A percentile compares a stretch with the other conserved stretches of the same genome.
These are phyloP conservation scores for Hanseniaspora meyeri DNA, from an alignment of 805 yeast species.

Conservation along the genomic window DNA sequence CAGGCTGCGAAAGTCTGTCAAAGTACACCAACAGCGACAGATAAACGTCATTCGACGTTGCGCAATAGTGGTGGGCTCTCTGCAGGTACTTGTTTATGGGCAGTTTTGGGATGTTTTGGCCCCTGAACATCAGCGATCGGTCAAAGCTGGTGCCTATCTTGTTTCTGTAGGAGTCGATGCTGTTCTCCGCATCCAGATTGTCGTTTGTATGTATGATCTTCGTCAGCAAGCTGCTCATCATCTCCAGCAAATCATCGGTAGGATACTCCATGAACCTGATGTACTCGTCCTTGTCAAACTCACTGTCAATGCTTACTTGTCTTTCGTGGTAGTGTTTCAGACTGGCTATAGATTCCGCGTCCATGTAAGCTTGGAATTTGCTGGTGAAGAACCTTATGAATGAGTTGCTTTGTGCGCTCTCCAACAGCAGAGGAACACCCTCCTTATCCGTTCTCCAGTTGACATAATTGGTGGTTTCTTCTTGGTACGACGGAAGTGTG, in stretches of 20 bases:
- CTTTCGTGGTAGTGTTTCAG: constrained; percentile 8
- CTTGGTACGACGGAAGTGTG: not conserved
- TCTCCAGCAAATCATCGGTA: constrained; percentile 62
- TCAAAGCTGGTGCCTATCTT: constrained; percentile 29
- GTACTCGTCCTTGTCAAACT: constrained; percentile 13
- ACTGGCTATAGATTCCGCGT: not conserved
- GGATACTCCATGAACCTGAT: constrained; percentile 42
- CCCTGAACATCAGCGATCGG: constrained; percentile 76
- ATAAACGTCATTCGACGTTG: constrained; percentile 96
- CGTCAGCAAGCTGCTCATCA: constrained; percentile 76
- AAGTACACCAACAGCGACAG: constrained; percentile 80
- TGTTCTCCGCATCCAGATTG: constrained; percentile 38
- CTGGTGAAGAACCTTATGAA: not conserved
- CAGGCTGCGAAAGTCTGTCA: constrained; percentile 40
- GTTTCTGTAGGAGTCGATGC: not conserved
- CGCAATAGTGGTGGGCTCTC: constrained; percentile 89
- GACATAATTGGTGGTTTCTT: not conserved
- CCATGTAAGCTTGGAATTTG: constrained; percentile 3
- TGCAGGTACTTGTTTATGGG: constrained; percentile 77
- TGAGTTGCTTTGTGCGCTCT: not conserved
- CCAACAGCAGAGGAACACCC: constrained; percentile 15
- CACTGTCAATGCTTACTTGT: not conserved
- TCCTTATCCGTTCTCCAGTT: not conserved
- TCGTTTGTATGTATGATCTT: constrained; percentile 88
- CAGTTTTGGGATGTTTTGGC: constrained; percentile 93